These are phyloP conservation scores for Debaryomyces singareniensis DNA, from an alignment of 1,139 yeast species.

Conservation along the genomic window DNA sequence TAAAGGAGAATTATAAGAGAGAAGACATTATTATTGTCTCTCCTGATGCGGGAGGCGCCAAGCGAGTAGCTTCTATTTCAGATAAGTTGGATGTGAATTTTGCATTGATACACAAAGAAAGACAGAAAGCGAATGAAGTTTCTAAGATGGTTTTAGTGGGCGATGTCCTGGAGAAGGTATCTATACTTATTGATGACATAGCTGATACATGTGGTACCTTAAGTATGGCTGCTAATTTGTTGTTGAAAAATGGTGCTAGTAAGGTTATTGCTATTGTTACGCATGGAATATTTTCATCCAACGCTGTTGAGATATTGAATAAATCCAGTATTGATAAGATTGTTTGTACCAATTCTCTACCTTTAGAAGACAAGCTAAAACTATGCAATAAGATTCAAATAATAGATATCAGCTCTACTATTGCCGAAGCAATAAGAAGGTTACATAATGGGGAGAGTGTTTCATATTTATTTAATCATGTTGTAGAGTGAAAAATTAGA, in stretches of 20 bases:
- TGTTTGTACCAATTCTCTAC: conserved; percentile 93
- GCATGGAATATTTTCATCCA: conserved; percentile 88
- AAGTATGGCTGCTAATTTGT: conserved; percentile 90
- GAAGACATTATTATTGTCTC: conserved; percentile 80
- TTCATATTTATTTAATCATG: conserved; percentile 80
- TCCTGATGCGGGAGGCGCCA: conserved; percentile 99
- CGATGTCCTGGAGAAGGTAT: conserved; percentile 81
- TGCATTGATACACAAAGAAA: conserved; percentile 94
- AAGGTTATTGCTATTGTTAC: conserved; percentile 92
- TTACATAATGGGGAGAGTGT: conserved; percentile 96
- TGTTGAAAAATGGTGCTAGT: conserved; percentile 73
- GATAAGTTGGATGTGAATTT: conserved; percentile 88
- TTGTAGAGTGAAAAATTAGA: conserved; percentile 15
- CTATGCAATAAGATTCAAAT: conserved; percentile 72
- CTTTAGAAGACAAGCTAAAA: conserved; percentile 70
- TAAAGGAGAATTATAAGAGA: conserved; percentile 61
- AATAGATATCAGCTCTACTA: conserved; percentile 79
- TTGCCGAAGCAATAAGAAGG: conserved; percentile 96
- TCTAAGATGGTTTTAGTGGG: conserved; percentile 95
- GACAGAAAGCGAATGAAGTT: conserved; percentile 92
- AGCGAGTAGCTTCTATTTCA: conserved; percentile 93
- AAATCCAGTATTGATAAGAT: conserved; percentile 71
- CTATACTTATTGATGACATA: conserved; percentile 94
- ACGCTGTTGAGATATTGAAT: conserved; percentile 80
- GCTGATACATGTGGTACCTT: conserved; percentile 98